These are phyloP conservation scores for Fusarium haematococcum DNA, from an alignment of 2,329 filamentous ascomycete genomes.

Conservation along the genomic window DNA sequence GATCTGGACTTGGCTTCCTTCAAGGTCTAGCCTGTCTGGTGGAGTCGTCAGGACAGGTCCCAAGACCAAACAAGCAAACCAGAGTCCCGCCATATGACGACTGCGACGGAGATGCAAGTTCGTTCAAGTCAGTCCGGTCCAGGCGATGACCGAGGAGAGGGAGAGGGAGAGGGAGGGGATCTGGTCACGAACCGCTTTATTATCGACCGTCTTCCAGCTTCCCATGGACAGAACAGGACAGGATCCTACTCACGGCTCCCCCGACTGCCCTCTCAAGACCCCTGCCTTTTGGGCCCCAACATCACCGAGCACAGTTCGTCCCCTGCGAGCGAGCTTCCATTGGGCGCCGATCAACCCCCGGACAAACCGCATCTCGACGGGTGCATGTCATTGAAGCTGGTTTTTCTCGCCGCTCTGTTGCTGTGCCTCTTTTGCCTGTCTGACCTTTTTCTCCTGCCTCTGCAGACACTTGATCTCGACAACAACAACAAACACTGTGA, in stretches of 20 bases:
- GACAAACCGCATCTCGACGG: constrained; percentile 26
- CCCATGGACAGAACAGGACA: not conserved
- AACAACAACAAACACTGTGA: not conserved
- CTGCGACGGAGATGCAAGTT: constrained; percentile 2
- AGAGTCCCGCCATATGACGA: constrained; percentile 24
- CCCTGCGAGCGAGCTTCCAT: constrained; percentile 22
- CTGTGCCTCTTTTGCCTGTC: not conserved
- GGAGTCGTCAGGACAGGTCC: constrained; percentile 26
- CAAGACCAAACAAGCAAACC: constrained; percentile 22
- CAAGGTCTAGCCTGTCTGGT: not conserved
- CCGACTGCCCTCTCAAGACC: constrained; percentile 24
- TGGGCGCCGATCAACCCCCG: constrained; percentile 36
- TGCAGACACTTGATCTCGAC: constrained; percentile 6
- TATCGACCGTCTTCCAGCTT: constrained; percentile 16
- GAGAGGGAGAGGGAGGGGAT: too few relatives aligned
- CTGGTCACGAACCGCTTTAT: constrained; percentile 4
- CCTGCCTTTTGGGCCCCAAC: constrained; percentile 34
- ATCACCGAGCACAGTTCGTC: constrained; percentile 26
- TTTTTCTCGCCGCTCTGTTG: not conserved
- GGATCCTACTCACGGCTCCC: constrained; percentile 14
- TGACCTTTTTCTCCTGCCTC: not conserved
- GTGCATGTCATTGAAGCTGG: constrained; percentile 28
- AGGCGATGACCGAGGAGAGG: not conserved
- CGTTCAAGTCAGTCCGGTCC: not conserved
- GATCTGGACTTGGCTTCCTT: constrained; percentile 14